Evolutionary conservation across 208 protist species (phyloP).

Genomic region (Acanthamoeba rhysodes): DNA sequence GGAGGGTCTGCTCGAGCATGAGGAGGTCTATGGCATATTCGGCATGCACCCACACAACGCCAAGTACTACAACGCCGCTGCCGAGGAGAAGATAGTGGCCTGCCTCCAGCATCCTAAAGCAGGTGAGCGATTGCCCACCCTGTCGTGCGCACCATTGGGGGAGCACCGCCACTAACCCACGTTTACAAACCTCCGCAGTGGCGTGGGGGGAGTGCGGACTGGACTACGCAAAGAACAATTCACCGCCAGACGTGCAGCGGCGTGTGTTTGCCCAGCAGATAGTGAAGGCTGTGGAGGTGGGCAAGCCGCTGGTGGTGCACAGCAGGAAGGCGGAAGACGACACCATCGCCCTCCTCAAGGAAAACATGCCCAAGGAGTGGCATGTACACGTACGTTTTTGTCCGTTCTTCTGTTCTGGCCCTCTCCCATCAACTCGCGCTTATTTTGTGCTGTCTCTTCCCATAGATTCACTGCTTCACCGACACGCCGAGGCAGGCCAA

Average conservation of each 20-base stretch:
- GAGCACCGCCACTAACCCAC: too few relatives aligned
- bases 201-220: slow-evolving; percentile 89
- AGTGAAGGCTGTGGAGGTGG: slow-evolving; percentile 79
- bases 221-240: slow-evolving; percentile 81
- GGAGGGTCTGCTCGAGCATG: neutral
- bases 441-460: slow-evolving; percentile 43
- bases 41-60: slow-evolving; percentile 87
- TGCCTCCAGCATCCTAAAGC: slow-evolving; percentile 79
- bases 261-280: slow-evolving; percentile 86
- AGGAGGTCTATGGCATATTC: slow-evolving; percentile 44
- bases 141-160: too few relatives aligned
- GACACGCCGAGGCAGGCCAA: slow-evolving; percentile 13
- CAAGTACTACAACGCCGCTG: slow-evolving; percentile 73
- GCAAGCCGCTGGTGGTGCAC: slow-evolving; percentile 90
- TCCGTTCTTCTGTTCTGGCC: slow-evolving; percentile 33
- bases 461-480: slow-evolving; percentile 77
- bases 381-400: slow-evolving; percentile 86
- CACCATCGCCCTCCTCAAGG: slow-evolving; percentile 87
- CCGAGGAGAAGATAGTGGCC: slow-evolving; percentile 74
- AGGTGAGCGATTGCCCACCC: neutral
- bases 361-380: slow-evolving; percentile 83
- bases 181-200: neutral
- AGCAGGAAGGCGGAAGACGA: slow-evolving; percentile 90
- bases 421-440: neutral
- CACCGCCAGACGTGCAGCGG: slow-evolving; percentile 67